Conservation (phyloP, 306 rosid species). For the Canavalia gladiata region DNA sequence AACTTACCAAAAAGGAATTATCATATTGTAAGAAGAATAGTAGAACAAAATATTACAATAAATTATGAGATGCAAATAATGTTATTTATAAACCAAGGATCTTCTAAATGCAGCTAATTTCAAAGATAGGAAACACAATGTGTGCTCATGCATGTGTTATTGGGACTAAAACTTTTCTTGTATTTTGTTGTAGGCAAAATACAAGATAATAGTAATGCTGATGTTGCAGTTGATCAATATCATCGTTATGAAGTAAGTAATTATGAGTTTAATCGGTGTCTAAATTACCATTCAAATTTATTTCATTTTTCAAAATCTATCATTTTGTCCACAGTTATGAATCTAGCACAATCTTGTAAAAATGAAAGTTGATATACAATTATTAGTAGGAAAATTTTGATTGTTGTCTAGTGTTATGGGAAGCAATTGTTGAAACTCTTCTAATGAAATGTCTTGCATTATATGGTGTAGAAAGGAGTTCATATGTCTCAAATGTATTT, state of each 20-base stretch:
- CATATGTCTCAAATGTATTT: neutral
- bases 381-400: neutral
- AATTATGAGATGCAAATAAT: too few relatives aligned
- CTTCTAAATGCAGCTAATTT: neutral
- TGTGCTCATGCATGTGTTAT: neutral
- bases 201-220: conserved; percentile 76
- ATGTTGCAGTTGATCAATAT: conserved; percentile 83
- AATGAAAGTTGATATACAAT: too few relatives aligned
- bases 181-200: conserved; percentile 68
- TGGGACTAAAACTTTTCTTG: conserved; percentile 31
- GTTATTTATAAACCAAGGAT: neutral
- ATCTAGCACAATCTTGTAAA: too few relatives aligned
- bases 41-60: neutral
- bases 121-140: neutral
- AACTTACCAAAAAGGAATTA: neutral
- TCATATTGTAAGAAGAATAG: neutral
- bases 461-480: neutral
- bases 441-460: neutral
- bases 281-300: neutral
- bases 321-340: neutral
- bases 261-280: neutral
- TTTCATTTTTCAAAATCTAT: neutral
- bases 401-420: neutral
- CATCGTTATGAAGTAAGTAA: conserved; percentile 72
- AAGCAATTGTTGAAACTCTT: neutral